phyloP scores from a whole-genome alignment of 179 eudicot species.

The Drosera spatulata region DNA sequence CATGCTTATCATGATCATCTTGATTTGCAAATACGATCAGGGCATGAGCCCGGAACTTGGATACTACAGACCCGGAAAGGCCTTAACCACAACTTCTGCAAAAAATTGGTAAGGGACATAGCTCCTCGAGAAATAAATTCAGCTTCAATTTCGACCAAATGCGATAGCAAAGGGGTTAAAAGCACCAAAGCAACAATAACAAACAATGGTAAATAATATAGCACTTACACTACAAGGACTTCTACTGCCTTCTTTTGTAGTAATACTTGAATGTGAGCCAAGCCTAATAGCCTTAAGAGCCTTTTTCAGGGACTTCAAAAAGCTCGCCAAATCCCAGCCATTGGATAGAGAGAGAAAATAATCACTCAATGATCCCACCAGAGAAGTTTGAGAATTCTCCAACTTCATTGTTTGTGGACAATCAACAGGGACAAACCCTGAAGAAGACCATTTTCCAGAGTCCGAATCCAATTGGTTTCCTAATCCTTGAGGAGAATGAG shows the following conservation, averaged over 20 bases:
- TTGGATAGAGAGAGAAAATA: conserved; percentile 71
- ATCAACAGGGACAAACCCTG: conserved; percentile 91
- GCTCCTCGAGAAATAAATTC: not conserved
- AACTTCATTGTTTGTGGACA: conserved; percentile 78
- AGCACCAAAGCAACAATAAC: not conserved
- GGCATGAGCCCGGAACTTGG: too few species aligned
- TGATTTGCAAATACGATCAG: too few species aligned
- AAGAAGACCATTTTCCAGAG: conserved; percentile 59
- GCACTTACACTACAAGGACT: conserved; percentile 73
- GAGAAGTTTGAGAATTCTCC: conserved; percentile 62
- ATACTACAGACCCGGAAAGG: too few species aligned
- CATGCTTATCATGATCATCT: too few species aligned
- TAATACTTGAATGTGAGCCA: conserved; percentile 38
- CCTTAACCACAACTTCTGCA: not conserved
- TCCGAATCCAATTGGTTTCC: conserved; percentile 80
- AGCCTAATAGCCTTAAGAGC: conserved; percentile 69
- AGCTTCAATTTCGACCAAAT: not conserved
- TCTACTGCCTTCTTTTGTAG: conserved; percentile 66
- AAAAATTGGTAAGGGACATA: not conserved
- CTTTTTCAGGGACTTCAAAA: conserved; percentile 80
- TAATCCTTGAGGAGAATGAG: conserved; percentile 64
- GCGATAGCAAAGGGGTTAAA: not conserved
- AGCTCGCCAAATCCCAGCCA: conserved; percentile 89
- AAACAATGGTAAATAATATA: not conserved
- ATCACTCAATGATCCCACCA: conserved; percentile 87